A percentile compares a stretch with the other conserved stretches of the same genome.
phyloP scores from a whole-genome alignment of 164 flowering plant genomes.

The Brasenia schreberi region DNA sequence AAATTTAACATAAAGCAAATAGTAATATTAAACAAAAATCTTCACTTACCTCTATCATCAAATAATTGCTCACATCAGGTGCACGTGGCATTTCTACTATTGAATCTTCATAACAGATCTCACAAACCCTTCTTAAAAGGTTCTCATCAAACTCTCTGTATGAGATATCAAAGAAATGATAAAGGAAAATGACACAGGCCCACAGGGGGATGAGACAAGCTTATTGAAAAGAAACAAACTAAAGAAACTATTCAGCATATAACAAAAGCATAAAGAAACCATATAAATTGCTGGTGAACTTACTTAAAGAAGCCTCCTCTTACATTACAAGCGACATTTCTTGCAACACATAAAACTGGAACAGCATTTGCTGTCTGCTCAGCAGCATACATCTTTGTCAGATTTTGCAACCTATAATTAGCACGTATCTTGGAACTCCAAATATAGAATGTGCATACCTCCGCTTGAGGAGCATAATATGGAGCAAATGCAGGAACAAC shows the following conservation, averaged over 20 bases:
- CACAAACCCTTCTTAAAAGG: conserved; percentile 41
- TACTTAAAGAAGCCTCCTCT: conserved; percentile 93
- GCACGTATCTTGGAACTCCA: not conserved
- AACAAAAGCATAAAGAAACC: not conserved
- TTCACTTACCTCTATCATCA: conserved; percentile 63
- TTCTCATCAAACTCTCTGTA: conserved; percentile 84
- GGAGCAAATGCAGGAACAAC: conserved; percentile 95
- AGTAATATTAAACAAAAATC: not conserved
- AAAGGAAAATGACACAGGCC: not conserved
- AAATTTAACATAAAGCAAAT: not conserved
- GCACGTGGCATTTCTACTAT: conserved; percentile 46
- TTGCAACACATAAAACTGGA: conserved; percentile 91
- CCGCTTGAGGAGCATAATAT: conserved; percentile 97
- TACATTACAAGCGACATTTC: conserved; percentile 98
- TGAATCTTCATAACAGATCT: conserved; percentile 71
- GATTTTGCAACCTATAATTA: not conserved
- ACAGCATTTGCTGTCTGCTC: conserved; percentile 72
- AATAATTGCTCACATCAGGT: conserved; percentile 85
- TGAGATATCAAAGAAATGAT: not conserved
- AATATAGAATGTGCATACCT: conserved; percentile 33
- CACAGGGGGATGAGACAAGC: not conserved
- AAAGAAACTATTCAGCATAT: not conserved
- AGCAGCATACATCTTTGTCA: not conserved
- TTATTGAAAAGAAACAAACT: not conserved
- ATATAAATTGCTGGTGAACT: conserved; percentile 11